These are phyloP conservation scores for Solanum microdontum DNA, from an alignment of 257 asterid species.

Conservation along the genomic window DNA sequence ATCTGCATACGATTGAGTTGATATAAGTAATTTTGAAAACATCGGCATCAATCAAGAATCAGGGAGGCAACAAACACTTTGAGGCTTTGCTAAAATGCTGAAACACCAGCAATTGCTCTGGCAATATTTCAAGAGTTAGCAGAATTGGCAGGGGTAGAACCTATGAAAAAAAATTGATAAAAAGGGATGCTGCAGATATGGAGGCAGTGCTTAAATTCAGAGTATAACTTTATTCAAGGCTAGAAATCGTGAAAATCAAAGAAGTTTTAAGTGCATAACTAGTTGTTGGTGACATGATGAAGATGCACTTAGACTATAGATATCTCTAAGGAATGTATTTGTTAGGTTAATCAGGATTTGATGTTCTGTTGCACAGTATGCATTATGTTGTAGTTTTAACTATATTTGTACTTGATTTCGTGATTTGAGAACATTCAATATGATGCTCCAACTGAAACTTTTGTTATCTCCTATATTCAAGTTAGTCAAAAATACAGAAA, in stretches of 20 bases:
- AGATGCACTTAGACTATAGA: background rate
- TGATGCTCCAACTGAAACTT: no score
- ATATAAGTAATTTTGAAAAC: background rate
- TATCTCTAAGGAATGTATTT: background rate
- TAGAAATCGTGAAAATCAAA: background rate
- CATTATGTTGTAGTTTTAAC: background rate
- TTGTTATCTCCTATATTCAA: no score
- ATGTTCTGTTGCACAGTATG: background rate
- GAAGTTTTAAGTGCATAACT: background rate
- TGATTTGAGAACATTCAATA: no score
- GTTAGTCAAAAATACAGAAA: no score
- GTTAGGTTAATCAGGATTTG: background rate
- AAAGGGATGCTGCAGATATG: background rate
- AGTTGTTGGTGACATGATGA: background rate
- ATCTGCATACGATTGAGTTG: no score
- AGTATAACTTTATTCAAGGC: background rate
- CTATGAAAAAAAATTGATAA: background rate
- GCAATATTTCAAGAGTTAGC: slow-evolving; percentile 36
- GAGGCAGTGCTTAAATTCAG: background rate
- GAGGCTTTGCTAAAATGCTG: slow-evolving; percentile 33
- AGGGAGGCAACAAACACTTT: slow-evolving; percentile 13
- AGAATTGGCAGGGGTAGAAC: background rate
- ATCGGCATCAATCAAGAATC: slow-evolving; percentile 46
- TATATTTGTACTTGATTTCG: background rate
- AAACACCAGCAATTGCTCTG: slow-evolving; percentile 28